Evolutionary conservation across 345 rosid species (phyloP), one percentile per base, ranked within the genome.

Genomic region (Arabis hirsuta): DNA sequence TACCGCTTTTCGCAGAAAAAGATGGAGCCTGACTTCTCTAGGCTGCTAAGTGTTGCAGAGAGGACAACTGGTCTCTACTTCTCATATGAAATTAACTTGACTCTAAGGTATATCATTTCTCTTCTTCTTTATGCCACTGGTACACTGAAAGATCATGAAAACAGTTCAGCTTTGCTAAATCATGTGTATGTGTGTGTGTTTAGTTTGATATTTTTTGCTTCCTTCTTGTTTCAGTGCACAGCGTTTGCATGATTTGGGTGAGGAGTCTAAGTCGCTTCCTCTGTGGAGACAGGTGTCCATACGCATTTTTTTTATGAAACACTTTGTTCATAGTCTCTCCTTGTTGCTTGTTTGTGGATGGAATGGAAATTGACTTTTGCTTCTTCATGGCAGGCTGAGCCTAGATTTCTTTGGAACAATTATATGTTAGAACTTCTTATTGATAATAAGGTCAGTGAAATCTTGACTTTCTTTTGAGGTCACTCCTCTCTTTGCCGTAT

Each of bases 351-450:
- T 13, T 36, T 44, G 24, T 54, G 51, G 36, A 13, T 29, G n/a
- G n/a, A 53, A 53, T 47, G 61, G 16, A 69, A 55, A 34, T 9
- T 41, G 69, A 26, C 32, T 24, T n/a, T 27, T 50, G 14, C 9
- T 31, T 62, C 57, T 73, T 64, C 46, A 36, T 81, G 43, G 64
- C 90, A 95, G 98, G 99, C 98, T 50, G 97, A 88, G 73, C 99
- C 99, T 27, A 82, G 99, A 73, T 91, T 95, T 83, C 96, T 91
- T 26, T 95, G 99, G 98, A 95, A 91, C 86, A 91, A 86, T 81
- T 95, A 90, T 69, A 82, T 91, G 86, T 75, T 91, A 86, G 99
- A 95, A 86, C 59, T 72, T 60, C 96, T 91, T 82, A 91, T 95
- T 67, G 98, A 95, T 72, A 82, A 80, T 82, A 88, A 91, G 96